Evolutionary conservation across 306 rosid genomes (phyloP).

Genomic region (Gastrolobium villosum): DNA sequence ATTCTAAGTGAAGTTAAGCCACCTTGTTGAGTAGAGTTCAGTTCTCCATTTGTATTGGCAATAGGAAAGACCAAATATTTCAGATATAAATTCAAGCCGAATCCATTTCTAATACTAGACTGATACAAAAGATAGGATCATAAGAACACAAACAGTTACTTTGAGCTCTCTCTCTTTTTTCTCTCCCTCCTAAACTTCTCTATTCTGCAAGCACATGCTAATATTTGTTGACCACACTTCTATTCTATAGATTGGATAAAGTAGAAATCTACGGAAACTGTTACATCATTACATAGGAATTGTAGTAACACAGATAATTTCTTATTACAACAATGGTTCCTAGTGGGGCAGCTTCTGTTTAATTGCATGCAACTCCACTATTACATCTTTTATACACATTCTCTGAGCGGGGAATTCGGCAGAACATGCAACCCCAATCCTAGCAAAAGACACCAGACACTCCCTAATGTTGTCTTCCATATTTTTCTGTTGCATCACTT

Average conservation of each 20-base stretch:
- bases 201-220: not conserved
- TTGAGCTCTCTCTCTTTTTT: too few species aligned
- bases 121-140: not conserved
- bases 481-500: too few species aligned
- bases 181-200: not conserved
- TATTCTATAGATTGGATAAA: conserved; percentile 2
- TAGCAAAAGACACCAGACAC: not conserved
- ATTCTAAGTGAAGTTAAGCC: too few species aligned
- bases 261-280: not conserved
- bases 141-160: conserved; percentile 2
- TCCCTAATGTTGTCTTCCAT: not conserved
- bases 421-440: conserved; percentile 32
- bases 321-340: not conserved
- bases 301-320: not conserved
- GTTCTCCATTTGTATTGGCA: not conserved
- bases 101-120: not conserved
- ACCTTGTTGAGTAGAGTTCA: not conserved
- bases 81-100: not conserved
- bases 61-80: not conserved
- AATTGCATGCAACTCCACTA: conserved; percentile 19
- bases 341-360: not conserved
- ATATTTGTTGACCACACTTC: not conserved
- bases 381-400: conserved; percentile 13
- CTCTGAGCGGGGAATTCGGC: not conserved
- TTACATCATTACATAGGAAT: not conserved